These are phyloP conservation scores for Ambrosiella xylebori DNA, from an alignment of 2,329 filamentous ascomycete species.

Conservation along the genomic window DNA sequence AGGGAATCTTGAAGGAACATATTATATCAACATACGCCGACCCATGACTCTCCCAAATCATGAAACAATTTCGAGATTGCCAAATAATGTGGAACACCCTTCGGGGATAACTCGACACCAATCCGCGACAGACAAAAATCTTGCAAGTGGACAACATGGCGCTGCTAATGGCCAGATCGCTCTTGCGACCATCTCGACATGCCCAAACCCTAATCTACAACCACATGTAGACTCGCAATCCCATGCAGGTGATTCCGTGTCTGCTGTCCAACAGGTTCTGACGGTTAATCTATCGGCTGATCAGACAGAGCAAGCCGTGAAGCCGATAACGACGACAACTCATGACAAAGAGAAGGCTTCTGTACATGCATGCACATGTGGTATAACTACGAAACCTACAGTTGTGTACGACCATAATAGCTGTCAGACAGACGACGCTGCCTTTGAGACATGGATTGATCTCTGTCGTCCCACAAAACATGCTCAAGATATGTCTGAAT, in stretches of 20 bases:
- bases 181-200: too few relatives aligned
- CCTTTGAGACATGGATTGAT: background rate
- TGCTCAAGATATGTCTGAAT: too few relatives aligned
- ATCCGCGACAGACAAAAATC: background rate
- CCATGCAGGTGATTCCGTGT: too few relatives aligned
- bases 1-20: background rate
- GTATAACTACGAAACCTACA: background rate
- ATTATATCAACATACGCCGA: background rate
- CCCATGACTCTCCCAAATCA: background rate
- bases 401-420: slow-evolving; percentile 6
- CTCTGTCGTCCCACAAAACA: too few relatives aligned
- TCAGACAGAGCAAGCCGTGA: background rate
- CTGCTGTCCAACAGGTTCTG: too few relatives aligned
- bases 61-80: background rate
- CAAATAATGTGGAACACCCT: background rate
- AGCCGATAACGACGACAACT: background rate
- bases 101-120: background rate
- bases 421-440: slow-evolving; percentile 6
- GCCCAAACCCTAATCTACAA: too few relatives aligned
- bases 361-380: background rate
- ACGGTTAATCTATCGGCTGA: background rate
- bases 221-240: too few relatives aligned
- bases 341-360: background rate
- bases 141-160: too few relatives aligned
- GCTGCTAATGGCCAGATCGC: too few relatives aligned